Conservation (phyloP, 2,329 filamentous ascomycete species). For the Penicillium carneum region DNA sequence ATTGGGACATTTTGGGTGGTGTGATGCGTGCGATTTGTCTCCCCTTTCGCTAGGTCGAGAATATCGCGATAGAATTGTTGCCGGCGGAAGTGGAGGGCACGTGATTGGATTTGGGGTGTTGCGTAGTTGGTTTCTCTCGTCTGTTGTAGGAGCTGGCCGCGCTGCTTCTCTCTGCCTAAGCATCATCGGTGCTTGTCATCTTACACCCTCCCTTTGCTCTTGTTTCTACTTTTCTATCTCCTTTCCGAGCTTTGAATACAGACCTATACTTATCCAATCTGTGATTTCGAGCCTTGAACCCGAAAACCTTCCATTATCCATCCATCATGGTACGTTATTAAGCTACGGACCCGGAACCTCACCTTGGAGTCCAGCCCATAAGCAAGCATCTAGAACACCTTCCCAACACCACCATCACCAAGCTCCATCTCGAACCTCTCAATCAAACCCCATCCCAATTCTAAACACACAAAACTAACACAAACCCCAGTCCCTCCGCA, state of each 20-base stretch:
- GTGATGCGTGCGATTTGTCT: neutral
- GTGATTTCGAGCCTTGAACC: neutral
- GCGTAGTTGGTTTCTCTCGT: conserved; percentile 38
- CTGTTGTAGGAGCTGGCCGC: conserved; percentile 49
- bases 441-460: conserved; percentile 1
- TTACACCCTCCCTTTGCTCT: conserved; percentile 26
- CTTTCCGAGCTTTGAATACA: conserved; percentile 9
- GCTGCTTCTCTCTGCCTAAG: conserved; percentile 38
- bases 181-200: conserved; percentile 28
- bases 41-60: conserved; percentile 10
- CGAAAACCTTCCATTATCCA: conserved; percentile 6
- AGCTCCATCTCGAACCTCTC: neutral
- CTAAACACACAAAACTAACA: conserved; percentile 7
- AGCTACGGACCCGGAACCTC: conserved; percentile 28
- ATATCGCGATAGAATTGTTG: conserved; percentile 26
- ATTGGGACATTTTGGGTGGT: conserved; percentile 43
- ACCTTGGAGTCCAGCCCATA: conserved; percentile 18
- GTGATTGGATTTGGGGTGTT: conserved; percentile 31
- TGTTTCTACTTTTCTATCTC: conserved; percentile 19
- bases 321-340: conserved; percentile 44
- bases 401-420: neutral
- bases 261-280: neutral
- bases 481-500: conserved; percentile 78
- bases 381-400: conserved; percentile 21
- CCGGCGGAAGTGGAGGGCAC: conserved; percentile 25